A percentile compares a stretch with the other conserved stretches of the same genome.
Conservation (phyloP, 345 rosid species). For the Anastatica hierochuntica region DNA sequence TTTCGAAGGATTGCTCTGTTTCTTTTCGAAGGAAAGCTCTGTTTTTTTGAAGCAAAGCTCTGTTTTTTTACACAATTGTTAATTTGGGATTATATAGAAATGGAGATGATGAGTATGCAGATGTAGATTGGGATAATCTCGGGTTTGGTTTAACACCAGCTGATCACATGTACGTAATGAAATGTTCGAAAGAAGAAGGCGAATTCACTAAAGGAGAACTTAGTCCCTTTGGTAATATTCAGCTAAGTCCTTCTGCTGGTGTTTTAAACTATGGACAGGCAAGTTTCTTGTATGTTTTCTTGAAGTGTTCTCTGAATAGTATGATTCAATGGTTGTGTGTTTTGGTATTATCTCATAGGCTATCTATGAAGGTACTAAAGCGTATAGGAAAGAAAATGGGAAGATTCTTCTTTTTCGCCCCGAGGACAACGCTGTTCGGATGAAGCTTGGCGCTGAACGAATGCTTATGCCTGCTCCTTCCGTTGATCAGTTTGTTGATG, state of each 20-base stretch:
- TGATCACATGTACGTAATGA: constrained; percentile 71
- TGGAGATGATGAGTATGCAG: constrained; percentile 50
- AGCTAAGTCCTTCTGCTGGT: constrained; percentile 43
- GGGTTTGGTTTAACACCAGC: constrained; percentile 59
- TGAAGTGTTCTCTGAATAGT: neutral
- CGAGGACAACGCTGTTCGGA: constrained; percentile 48
- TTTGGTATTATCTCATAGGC: constrained; percentile 35
- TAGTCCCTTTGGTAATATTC: neutral
- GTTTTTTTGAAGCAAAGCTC: no score
- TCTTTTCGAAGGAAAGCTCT: no score
- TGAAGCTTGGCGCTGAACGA: constrained; percentile 49
- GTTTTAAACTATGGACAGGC: constrained; percentile 59
- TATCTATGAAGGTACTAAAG: constrained; percentile 75
- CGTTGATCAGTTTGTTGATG: constrained; percentile 39
- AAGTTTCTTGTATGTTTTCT: constrained; percentile 9
- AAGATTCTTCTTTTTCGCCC: constrained; percentile 66
- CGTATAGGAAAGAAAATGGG: constrained; percentile 58
- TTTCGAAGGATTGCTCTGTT: no score
- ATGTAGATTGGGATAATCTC: constrained; percentile 76
- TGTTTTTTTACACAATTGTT: neutral
- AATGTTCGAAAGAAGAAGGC: constrained; percentile 37
- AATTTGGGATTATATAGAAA: neutral
- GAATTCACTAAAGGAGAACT: constrained; percentile 25
- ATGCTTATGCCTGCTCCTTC: constrained; percentile 54
- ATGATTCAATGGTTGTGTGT: neutral